A percentile compares a stretch with the other conserved stretches of the same genome.
These are phyloP conservation scores for Fagus sylvatica DNA, from an alignment of 306 rosid species.

Conservation along the genomic window DNA sequence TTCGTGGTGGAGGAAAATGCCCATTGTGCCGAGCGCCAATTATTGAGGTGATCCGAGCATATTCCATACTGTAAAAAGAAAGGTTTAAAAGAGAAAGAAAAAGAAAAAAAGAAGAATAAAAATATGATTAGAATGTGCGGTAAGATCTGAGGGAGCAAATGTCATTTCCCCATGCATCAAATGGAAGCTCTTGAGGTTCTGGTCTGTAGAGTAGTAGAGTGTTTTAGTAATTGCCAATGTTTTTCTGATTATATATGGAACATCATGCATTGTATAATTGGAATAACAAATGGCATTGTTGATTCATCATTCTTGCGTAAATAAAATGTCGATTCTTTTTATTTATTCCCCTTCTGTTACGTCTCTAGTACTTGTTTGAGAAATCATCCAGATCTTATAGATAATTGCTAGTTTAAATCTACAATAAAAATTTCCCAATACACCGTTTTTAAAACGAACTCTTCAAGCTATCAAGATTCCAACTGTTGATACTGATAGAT, in stretches of 20 bases:
- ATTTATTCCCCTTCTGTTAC: not conserved
- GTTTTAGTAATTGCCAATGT: slow-evolving; percentile 56
- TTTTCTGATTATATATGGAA: slow-evolving; percentile 66
- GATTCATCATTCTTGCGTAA: slow-evolving; percentile 84
- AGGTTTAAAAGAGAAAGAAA: slow-evolving; percentile 27
- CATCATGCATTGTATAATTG: slow-evolving; percentile 66
- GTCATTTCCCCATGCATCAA: slow-evolving; percentile 29
- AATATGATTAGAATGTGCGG: slow-evolving; percentile 20
- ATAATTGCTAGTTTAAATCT: too few species aligned
- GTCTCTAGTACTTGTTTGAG: not conserved
- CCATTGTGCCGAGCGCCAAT: slow-evolving; percentile 99
- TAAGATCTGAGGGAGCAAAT: slow-evolving; percentile 39
- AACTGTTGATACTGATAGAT: too few species aligned
- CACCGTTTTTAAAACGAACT: too few species aligned
- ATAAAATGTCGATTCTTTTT: slow-evolving; percentile 53
- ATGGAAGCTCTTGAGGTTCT: slow-evolving; percentile 44
- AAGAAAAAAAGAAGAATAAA: slow-evolving; percentile 21
- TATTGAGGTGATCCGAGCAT: slow-evolving; percentile 96
- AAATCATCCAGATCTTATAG: not conserved
- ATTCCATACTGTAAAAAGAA: slow-evolving; percentile 90
- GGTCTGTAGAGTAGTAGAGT: slow-evolving; percentile 41
- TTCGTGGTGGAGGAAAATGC: slow-evolving; percentile 97
- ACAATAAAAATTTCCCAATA: too few species aligned
- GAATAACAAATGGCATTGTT: slow-evolving; percentile 68
- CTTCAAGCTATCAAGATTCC: too few species aligned